Base-by-base conservation (phyloP, 495 filamentous ascomycete species). In the Penicillium goetzii region DNA sequence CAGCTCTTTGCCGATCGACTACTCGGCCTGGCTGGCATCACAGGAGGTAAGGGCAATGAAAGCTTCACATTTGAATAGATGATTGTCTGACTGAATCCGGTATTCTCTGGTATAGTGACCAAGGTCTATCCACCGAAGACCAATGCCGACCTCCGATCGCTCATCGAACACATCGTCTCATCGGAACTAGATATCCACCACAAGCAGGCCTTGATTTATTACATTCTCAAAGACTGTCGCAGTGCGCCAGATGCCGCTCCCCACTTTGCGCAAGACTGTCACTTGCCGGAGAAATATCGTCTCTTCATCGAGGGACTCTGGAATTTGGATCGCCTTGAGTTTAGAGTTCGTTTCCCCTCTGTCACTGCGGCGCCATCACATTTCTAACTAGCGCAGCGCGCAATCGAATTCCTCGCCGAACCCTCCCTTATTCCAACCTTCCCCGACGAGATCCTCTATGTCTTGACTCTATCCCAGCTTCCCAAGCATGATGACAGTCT, bases 241-340 rank as follows among this genome's bases (percentile, higher is more conserved):
- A 78, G 80, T 43, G 68, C 82, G 8, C 77, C 75, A n/a, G 80
- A 83, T 47, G 69, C 80, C 25, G 77, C 83, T 3, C 71, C 75
- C 4, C 74, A 78, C 9, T 85, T 86, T 64, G 84, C 88, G 32
- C 77, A 81, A 41, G 68, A 74, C 28, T 87, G 85, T 21, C 84
- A 87, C 64, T 73, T 88, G 17, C 90, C 90, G 0, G 74, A 82
- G 23, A 89, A 87, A 62, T 93, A 92, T 70, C 85, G 84, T 65
- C 85, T 90, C 30, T 89, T 91, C 60, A 90, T 93, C 72, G 87
- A 88, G 60, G 91, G 91, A 4, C 75, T 95, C n/a, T 93, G 90
- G 90, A 81, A 89, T 56, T 78, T 95, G 77, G 91, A 95, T 72
- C 81, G 83, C 49, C 74, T 85, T 26, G 82, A 91, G 52, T 92